These are phyloP conservation scores for Glomus cerebriforme DNA, from an alignment of 192 early-diverging fungal species.

Conservation along the genomic window DNA sequence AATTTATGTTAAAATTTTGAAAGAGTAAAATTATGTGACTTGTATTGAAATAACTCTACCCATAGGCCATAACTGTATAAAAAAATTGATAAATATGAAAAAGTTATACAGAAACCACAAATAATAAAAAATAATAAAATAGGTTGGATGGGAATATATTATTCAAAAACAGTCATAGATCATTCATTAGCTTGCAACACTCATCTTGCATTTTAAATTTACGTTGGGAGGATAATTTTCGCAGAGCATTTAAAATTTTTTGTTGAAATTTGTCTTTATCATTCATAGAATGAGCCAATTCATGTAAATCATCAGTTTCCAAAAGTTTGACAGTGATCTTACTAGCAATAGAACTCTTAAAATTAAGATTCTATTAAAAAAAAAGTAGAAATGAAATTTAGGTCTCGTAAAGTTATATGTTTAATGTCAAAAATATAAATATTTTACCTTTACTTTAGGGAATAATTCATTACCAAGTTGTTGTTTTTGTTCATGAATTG, in stretches of 20 bases:
- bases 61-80: no score
- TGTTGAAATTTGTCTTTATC: conserved; percentile 34
- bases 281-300: conserved; percentile 47
- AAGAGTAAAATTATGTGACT: no score
- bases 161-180: no score
- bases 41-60: no score
- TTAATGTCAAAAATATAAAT: background rate
- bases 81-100: no score
- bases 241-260: conserved; percentile 30
- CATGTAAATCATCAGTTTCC: conserved; percentile 40
- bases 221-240: background rate
- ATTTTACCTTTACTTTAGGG: conserved; percentile 45
- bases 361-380: conserved; percentile 18
- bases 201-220: no score
- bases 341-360: conserved; percentile 34
- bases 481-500: conserved; percentile 44
- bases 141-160: no score
- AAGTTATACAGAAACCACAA: no score
- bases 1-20: no score
- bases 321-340: conserved; percentile 46
- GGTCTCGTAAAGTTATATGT: background rate
- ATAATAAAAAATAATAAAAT: no score
- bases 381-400: background rate
- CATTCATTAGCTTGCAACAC: no score
- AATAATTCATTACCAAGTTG: conserved; percentile 44